Percentiles rank a stretch among this genome's conserved stretches.
Evolutionary conservation across 805 yeast genomes (phyloP).

Genomic region (Saccharomycopsis fodiens): DNA sequence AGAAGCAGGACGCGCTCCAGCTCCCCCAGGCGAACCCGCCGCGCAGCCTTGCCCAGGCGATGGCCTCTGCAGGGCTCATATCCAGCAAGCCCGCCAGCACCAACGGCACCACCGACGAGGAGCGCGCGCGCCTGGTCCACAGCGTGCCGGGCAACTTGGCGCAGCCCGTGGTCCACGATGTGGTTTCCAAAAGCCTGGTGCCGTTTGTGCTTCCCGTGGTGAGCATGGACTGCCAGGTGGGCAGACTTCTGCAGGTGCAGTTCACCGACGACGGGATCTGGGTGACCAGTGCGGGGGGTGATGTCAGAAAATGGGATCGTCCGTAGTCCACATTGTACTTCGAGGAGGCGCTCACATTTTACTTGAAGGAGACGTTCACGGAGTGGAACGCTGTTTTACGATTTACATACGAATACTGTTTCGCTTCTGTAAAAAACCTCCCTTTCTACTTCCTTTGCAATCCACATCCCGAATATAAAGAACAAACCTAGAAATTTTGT

Average conservation of each 20-base stretch:
- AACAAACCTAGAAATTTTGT: too few relatives aligned
- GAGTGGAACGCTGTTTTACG: too few relatives aligned
- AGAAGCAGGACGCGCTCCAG: slow-evolving; percentile 26
- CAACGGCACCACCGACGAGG: neutral
- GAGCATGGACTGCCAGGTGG: slow-evolving; percentile 27
- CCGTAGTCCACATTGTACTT: slow-evolving; percentile 9
- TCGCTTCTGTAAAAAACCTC: too few relatives aligned
- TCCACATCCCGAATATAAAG: too few relatives aligned
- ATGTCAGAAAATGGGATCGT: slow-evolving; percentile 33
- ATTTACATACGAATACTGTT: too few relatives aligned
- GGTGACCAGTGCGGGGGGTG: slow-evolving; percentile 33
- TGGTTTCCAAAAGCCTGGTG: slow-evolving; percentile 23
- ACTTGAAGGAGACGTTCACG: too few relatives aligned
- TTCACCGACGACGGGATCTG: slow-evolving; percentile 29
- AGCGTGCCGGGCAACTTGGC: neutral
- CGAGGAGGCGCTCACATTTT: too few relatives aligned
- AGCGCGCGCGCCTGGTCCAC: neutral
- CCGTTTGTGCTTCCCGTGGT: slow-evolving; percentile 30
- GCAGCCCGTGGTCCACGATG: slow-evolving; percentile 23
- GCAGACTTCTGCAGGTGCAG: slow-evolving; percentile 28
- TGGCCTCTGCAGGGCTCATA: slow-evolving; percentile 8
- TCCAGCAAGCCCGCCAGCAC: neutral
- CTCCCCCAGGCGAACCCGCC: slow-evolving; percentile 10
- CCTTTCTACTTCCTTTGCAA: too few relatives aligned
- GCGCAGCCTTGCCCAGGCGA: slow-evolving; percentile 17